phyloP scores from a whole-genome alignment of 345 rosid species.

The Crucihimalaya himalaica region DNA sequence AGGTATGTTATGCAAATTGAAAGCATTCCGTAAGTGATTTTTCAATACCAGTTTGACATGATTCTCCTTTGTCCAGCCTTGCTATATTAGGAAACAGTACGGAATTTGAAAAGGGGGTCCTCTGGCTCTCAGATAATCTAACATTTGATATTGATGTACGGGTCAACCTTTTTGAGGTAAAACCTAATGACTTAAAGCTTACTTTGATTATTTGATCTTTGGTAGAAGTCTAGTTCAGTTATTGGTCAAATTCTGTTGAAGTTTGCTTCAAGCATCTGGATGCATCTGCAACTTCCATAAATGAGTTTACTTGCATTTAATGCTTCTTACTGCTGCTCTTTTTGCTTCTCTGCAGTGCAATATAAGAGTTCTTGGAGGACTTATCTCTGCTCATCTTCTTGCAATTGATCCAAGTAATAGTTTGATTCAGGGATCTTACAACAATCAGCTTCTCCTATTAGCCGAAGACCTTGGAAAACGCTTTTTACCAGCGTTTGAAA shows the following conservation, averaged over 20 bases:
- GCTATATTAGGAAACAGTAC: conserved; percentile 83
- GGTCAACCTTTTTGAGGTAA: conserved; percentile 93
- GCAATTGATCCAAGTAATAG: conserved; percentile 78
- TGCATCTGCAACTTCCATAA: neutral
- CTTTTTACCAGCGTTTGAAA: conserved; percentile 79
- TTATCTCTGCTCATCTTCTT: conserved; percentile 98
- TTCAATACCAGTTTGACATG: conserved; percentile 22
- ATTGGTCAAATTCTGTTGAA: conserved; percentile 14
- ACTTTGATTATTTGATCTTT: neutral
- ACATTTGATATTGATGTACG: conserved; percentile 83
- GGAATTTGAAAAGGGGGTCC: conserved; percentile 77
- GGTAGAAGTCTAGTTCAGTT: neutral
- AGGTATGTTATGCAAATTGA: conserved; percentile 49
- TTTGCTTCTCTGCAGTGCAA: conserved; percentile 73
- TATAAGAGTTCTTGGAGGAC: conserved; percentile 99
- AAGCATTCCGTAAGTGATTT: neutral
- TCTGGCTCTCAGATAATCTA: conserved; percentile 87
- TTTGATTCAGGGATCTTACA: conserved; percentile 74
- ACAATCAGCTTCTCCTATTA: conserved; percentile 71
- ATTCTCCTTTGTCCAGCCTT: conserved; percentile 62
- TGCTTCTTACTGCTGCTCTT: conserved; percentile 36
- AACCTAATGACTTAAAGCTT: neutral
- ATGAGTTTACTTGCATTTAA: conserved; percentile 13
- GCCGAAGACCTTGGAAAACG: conserved; percentile 93
- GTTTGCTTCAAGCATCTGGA: neutral